Percentiles rank a stretch among this genome's conserved stretches.
Evolutionary conservation across 1,139 yeast genomes (phyloP).

Genomic region (Geotrichum citri-aurantii): DNA sequence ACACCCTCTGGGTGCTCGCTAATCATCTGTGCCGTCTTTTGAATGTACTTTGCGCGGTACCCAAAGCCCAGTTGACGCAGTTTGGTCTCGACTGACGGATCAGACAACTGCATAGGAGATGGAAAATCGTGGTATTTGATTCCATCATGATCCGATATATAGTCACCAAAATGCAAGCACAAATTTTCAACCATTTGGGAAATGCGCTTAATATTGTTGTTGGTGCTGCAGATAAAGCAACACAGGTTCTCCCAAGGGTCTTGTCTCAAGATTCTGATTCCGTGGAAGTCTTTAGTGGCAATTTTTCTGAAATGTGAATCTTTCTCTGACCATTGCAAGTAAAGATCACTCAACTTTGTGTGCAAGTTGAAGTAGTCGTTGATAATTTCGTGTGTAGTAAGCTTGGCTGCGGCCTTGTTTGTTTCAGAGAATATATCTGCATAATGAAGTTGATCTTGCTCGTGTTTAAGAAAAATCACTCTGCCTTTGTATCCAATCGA

Average conservation of each 20-base stretch:
- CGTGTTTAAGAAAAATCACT: constrained; percentile 35
- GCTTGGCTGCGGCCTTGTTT: constrained; percentile 16
- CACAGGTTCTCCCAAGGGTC: constrained; percentile 96
- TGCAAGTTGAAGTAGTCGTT: constrained; percentile 66
- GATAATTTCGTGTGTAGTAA: constrained; percentile 41
- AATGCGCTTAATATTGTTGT: constrained; percentile 88
- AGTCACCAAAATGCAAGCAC: constrained; percentile 65
- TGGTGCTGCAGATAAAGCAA: constrained; percentile 91
- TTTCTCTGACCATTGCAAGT: constrained; percentile 53
- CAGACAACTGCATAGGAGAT: constrained; percentile 47
- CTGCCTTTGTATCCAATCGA: constrained; percentile 36
- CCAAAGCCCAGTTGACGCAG: constrained; percentile 76
- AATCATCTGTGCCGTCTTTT: constrained; percentile 62
- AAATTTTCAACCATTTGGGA: constrained; percentile 87
- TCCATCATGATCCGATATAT: constrained; percentile 52
- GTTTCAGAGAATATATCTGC: constrained; percentile 25
- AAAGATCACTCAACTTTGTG: constrained; percentile 49
- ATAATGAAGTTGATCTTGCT: constrained; percentile 31
- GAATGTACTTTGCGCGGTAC: constrained; percentile 83
- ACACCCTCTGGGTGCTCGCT: constrained; percentile 29
- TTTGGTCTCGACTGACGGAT: constrained; percentile 37
- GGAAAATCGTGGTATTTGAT: constrained; percentile 71
- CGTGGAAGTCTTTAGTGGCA: constrained; percentile 43
- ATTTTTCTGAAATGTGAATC: constrained; percentile 46
- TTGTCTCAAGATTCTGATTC: constrained; percentile 79